Evolutionary conservation across 2,329 filamentous ascomycete genomes (phyloP), one percentile per base, ranked within the genome.

Genomic region (Fusarium verticillioides): DNA sequence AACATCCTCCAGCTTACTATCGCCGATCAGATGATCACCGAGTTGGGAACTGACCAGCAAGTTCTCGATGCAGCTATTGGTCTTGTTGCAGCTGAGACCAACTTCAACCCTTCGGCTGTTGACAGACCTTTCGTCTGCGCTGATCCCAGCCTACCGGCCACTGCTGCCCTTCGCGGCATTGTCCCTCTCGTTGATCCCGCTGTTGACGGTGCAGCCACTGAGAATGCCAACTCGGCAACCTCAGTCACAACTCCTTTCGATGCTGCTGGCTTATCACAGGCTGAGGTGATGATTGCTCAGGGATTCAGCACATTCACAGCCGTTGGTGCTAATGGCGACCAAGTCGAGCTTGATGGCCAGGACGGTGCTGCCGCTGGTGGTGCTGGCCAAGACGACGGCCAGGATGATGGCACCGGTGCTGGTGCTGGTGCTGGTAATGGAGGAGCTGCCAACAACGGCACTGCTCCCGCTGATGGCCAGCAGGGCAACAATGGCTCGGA

Each of bases 41-140:
- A 88, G 60, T 89, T 92, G 39, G 91, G 91, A 60, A 86, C 82
- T 50, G 88, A 89, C 74, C 81, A 85, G n/a, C 83, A 86, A 69
- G 90, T 91, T 72, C 84, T 93, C 65, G 85, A 86, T 19, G 91
- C 89, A 26, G 91, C 91, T 23, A 86, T 86, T 65, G 87, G 87
- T 21, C 85, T 93, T 42, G 91, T 93, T 19, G 87, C 88, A 32
- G 91, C 91, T 8, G 91, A 93, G 85, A 90, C 92, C 82, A 93
- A 93, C 87, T 92, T 92, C 84, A 93, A 93, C 84, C 90, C 90
- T 58, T 92, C 90, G 73, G 87, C 82, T 63, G 86, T 88, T 70
- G 83, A 83, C 76, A 85, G 89, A 39, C 90, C 89, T 23, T 89
- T 86, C 69, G 87, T 94, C 78, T 93, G 92, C 82, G 87, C 84